Percentiles rank a stretch among this genome's conserved stretches.
phyloP scores from a whole-genome alignment of 2,329 filamentous ascomycete species.

The Colletotrichum sp. region DNA sequence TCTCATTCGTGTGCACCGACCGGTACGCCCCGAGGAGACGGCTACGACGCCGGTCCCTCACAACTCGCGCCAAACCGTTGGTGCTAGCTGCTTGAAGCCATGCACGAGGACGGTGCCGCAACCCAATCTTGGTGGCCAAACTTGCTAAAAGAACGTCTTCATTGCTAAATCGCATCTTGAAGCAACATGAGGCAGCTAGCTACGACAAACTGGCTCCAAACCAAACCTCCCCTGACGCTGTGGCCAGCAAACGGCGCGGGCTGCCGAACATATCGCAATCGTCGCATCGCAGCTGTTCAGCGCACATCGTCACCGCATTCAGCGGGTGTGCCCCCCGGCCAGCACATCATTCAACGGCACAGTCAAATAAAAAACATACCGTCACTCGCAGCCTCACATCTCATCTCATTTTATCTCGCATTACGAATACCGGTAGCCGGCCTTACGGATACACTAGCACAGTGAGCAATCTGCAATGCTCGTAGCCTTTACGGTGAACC shows the following conservation, averaged over 20 bases:
- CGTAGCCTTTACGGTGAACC: not conserved
- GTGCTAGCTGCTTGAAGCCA: constrained; percentile 8
- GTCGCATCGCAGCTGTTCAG: not conserved
- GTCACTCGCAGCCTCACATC: not conserved
- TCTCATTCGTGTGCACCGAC: not conserved
- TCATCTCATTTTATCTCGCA: constrained; percentile 5
- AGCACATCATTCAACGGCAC: not conserved
- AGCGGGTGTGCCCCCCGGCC: not conserved
- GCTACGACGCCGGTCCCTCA: not conserved
- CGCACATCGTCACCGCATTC: not conserved
- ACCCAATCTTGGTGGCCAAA: not conserved
- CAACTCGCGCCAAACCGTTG: constrained; percentile 12
- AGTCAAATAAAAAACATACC: not conserved
- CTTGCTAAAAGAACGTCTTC: not conserved
- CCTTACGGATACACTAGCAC: not conserved
- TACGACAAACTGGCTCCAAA: not conserved
- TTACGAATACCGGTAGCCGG: not conserved
- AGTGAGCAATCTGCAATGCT: constrained; percentile 1
- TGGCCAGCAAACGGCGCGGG: not conserved
- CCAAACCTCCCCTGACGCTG: not conserved
- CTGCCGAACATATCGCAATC: not conserved
- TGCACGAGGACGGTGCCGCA: not conserved
- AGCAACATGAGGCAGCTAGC: not conserved
- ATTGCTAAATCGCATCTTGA: not conserved
- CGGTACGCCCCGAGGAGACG: constrained; percentile 3